Evolutionary conservation across 1,139 yeast species (phyloP).

Genomic region (Debaryomyces singareniensis): DNA sequence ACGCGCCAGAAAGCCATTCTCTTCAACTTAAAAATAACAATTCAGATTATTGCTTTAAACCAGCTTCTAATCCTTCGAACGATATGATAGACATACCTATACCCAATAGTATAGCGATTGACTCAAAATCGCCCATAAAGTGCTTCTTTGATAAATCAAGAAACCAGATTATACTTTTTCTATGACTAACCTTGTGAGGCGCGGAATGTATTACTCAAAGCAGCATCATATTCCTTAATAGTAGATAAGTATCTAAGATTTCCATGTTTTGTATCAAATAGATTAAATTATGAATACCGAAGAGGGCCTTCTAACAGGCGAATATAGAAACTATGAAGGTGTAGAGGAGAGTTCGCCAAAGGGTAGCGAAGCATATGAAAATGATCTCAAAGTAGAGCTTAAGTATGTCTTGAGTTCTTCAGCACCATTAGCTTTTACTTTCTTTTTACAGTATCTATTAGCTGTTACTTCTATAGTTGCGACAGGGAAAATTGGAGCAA

Average conservation of each 20-base stretch:
- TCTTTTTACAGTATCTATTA: slow-evolving; percentile 43
- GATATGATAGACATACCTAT: neutral
- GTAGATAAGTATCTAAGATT: neutral
- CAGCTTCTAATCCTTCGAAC: neutral
- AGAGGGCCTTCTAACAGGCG: neutral
- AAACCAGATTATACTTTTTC: no score
- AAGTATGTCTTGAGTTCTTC: slow-evolving; percentile 29
- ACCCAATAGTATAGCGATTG: neutral
- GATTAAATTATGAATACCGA: neutral
- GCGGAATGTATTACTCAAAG: no score
- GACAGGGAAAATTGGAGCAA: slow-evolving; percentile 42
- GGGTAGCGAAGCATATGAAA: neutral
- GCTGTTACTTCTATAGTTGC: slow-evolving; percentile 44
- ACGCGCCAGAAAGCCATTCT: neutral
- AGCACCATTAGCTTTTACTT: slow-evolving; percentile 41
- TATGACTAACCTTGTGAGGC: no score
- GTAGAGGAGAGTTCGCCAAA: neutral
- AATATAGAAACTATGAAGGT: neutral
- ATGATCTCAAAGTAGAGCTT: slow-evolving; percentile 16
- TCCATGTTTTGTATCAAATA: no score
- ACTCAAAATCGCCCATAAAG: no score
- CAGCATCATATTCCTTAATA: no score
- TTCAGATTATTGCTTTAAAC: neutral
- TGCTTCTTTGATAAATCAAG: no score
- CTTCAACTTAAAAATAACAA: neutral